These are phyloP conservation scores for Suhomyces anneliseae DNA, from an alignment of 1,139 yeast species.

Conservation along the genomic window DNA sequence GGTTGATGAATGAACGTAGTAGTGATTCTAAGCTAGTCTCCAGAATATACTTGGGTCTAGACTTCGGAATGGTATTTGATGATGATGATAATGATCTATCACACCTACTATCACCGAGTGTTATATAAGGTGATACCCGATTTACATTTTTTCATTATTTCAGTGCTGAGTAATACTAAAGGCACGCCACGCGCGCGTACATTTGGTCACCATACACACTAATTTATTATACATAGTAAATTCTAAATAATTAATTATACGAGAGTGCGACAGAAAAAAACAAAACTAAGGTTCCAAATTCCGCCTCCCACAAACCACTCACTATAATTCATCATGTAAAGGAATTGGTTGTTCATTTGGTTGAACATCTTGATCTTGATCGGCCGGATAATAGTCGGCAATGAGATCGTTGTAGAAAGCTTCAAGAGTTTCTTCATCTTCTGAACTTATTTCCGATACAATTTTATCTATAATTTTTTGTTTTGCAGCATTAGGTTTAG, in stretches of 20 bases:
- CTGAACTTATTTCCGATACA: background rate
- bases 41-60: background rate
- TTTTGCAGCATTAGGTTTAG: background rate
- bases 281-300: too few species aligned
- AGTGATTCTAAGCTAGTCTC: background rate
- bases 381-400: background rate
- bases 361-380: background rate
- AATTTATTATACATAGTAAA: too few species aligned
- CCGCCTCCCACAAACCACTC: too few species aligned
- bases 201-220: background rate
- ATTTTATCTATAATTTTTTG: slow-evolving; percentile 3
- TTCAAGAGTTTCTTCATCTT: slow-evolving; percentile 1
- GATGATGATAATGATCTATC: background rate
- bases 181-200: background rate
- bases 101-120: background rate
- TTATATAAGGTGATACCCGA: background rate
- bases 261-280: too few species aligned
- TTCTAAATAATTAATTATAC: too few species aligned
- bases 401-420: background rate
- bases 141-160: background rate
- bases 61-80: background rate
- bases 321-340: background rate
- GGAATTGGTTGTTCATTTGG: background rate
- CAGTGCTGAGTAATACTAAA: background rate
- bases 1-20: background rate